Evolutionary conservation across 139 green algal species (phyloP), one percentile per base, ranked within the genome.

Genomic region (Yamagishiella unicocca): DNA sequence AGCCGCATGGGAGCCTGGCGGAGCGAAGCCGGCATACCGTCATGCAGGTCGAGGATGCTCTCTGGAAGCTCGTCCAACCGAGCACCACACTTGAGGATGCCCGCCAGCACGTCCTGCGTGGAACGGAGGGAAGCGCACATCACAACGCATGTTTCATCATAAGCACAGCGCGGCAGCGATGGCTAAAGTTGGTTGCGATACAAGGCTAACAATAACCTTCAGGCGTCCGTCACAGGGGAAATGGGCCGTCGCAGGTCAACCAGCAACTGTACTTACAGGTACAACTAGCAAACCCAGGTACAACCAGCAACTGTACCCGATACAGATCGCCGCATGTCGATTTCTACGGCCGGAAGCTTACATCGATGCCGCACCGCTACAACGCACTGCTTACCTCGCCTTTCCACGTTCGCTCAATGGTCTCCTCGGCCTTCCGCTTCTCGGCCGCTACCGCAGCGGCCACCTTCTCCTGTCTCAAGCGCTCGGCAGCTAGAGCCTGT

Each of bases 1-100:
- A 85, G 79, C 40, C 79, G 79, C 79, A 85, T 85, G 79, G 79
- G 61, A 6, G 61, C 61, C 27, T 62, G 2, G 12, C 25, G 24
- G 8, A 85, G 38, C 7, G 29, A 4, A 2, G n/a, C 29, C 21
- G 79, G 79, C 79, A 85, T 84, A 38, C 55, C 77, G 1, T 73
- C 37, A 25, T 84, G 77, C 77, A 84, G 77, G 38, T 84, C 77
- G 24, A 27, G 55, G 29, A 85, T 75, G n/a, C 17, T 38, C 9
- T 70, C n/a, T 2, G 79, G 79, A 19, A 85, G 79, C 25, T 83
- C 35, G 0, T 82, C 46, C 74, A 82, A 50, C 31, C 14, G 12
- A 22, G 46, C 45, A 38, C 40, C 9, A 6, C 33, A 10, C 9
- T 33, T 19, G 14, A 24, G 70, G 38, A 78, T 55, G 70, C 38